Conservation (phyloP, 164 flowering plant species). For the Piper longum region DNA sequence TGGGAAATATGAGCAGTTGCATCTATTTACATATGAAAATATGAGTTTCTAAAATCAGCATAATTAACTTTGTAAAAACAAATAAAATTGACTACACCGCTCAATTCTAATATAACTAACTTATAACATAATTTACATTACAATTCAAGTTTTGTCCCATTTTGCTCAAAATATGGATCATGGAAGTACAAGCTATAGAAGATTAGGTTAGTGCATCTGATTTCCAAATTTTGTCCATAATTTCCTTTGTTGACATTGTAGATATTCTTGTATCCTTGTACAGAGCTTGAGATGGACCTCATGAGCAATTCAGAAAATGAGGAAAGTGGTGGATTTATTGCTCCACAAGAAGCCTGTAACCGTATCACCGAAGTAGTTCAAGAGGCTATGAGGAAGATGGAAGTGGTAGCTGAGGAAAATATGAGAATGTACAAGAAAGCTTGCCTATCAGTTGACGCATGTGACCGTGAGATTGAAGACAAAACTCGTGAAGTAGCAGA, state of each 20-base stretch:
- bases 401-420: conserved; percentile 91
- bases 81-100: too few species aligned
- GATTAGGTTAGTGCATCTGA: background rate
- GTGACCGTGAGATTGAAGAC: conserved; percentile 81
- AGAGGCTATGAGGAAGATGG: conserved; percentile 92
- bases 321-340: conserved; percentile 56
- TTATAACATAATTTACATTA: too few species aligned
- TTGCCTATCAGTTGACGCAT: conserved; percentile 56
- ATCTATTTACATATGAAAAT: too few species aligned
- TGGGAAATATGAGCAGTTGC: too few species aligned
- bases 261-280: background rate
- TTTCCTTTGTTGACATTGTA: background rate
- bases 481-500: conserved; percentile 69
- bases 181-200: too few species aligned
- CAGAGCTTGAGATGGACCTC: conserved; percentile 74
- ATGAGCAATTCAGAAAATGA: conserved; percentile 51
- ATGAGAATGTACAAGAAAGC: conserved; percentile 77
- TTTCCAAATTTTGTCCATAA: background rate
- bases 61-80: too few species aligned
- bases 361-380: conserved; percentile 90
- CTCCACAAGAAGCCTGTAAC: conserved; percentile 92
- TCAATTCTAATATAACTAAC: too few species aligned
- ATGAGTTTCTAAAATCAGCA: too few species aligned
- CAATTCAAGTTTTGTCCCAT: too few species aligned
- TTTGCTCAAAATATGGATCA: too few species aligned